Evolutionary conservation across 179 eudicot genomes (phyloP), one percentile per base, ranked within the genome.

Genomic region (Nepenthes alata): DNA sequence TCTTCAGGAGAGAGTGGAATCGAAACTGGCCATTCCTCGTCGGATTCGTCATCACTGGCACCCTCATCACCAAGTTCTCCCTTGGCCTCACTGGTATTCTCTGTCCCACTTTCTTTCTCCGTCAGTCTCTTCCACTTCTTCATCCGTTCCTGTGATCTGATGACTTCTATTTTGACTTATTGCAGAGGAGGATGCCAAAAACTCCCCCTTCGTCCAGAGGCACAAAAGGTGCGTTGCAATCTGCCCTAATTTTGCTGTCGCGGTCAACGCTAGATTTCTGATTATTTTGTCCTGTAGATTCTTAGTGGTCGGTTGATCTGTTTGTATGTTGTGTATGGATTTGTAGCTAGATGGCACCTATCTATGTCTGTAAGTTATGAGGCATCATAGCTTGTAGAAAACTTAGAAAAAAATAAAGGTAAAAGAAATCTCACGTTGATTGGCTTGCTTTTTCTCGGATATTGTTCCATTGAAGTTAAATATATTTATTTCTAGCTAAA

Each of bases 161-260:
- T 72, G 39, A 25, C 1, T 41, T 7, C 0, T 10, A 55, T 61
- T 36, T 65, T 52, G 47, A 37, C 25, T 54, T 41, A 62, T 53
- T 63, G 67, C 73, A 85, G 91, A 85, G 76, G 91, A 85, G 70
- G 85, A 85, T 57, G 84, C 77, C 7, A 83, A 83, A 81, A 81
- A 83, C 60, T 85, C 88, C 10, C 60, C 35, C 0, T 85, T 83
- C 64, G 85, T 70, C 14, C 82, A 85, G 73, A 78, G 88, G 74
- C 91, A 83, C 72, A 68, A 69, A 36, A 73, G 73, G 88, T 83
- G 68, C 35, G 10, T 49, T 13, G n/a, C 37, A 9, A 49, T 11
- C 56, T 15, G 45, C 11, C 2, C 2, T 25, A 7, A 37, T 64
- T 48, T 25, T 6, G 2, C 36, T 45, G 53, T 53, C 45, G 8